phyloP scores from a whole-genome alignment of 345 rosid species.

The Camelina sativa region DNA sequence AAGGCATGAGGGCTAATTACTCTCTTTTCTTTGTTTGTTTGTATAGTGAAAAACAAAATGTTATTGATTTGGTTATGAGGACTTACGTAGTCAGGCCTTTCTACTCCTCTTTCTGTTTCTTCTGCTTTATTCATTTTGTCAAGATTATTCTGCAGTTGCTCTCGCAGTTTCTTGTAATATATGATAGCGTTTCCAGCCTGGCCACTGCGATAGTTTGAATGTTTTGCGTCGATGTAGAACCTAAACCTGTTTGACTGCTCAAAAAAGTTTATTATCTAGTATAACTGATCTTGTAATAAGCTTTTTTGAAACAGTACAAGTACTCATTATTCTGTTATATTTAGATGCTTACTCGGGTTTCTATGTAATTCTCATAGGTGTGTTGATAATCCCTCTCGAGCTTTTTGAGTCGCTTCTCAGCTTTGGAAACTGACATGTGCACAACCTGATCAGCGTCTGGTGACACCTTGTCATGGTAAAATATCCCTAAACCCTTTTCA shows the following conservation, averaged over 20 bases:
- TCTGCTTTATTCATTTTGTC: slow-evolving; percentile 4
- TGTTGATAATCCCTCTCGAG: slow-evolving; percentile 21
- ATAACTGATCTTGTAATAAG: not conserved
- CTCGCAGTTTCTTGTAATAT: not conserved
- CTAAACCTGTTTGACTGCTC: slow-evolving; percentile 3
- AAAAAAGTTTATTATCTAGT: not conserved
- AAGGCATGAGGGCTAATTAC: not conserved
- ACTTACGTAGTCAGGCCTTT: slow-evolving; percentile 9
- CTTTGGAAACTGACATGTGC: slow-evolving; percentile 1
- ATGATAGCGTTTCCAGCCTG: not conserved
- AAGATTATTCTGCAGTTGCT: slow-evolving; percentile 1
- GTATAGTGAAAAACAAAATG: not conserved
- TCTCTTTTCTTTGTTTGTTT: not conserved
- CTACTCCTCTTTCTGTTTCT: not conserved
- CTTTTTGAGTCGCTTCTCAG: slow-evolving; percentile 12
- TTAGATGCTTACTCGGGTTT: not conserved
- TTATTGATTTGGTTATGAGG: not conserved
- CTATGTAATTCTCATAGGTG: slow-evolving; percentile 1
- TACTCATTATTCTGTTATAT: no score
- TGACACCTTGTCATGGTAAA: not conserved
- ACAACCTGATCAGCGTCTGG: not conserved
- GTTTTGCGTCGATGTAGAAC: slow-evolving; percentile 2
- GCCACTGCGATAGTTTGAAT: not conserved
- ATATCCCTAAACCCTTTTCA: not conserved
- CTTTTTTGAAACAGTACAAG: no score